Percentiles rank a stretch among this genome's conserved stretches.
These are phyloP conservation scores for Yamadazyma friedrichii DNA, from an alignment of 1,139 yeast genomes.

Conservation along the genomic window DNA sequence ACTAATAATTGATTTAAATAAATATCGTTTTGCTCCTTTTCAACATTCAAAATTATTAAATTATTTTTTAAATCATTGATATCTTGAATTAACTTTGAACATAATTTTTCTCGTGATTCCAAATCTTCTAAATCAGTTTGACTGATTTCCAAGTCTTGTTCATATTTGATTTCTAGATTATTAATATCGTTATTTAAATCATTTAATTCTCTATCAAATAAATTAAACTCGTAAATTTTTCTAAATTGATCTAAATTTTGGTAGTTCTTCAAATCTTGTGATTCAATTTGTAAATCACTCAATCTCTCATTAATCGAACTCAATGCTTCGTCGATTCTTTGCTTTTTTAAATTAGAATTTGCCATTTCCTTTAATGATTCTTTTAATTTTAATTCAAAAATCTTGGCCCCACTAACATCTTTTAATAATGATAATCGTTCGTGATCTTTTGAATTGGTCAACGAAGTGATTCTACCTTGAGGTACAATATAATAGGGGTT, in stretches of 20 bases:
- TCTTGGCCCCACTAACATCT: conserved; percentile 94
- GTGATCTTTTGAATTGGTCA: conserved; percentile 85
- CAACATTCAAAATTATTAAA: conserved; percentile 44
- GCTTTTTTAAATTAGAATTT: conserved; percentile 66
- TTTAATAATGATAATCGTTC: conserved; percentile 79
- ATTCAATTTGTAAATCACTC: conserved; percentile 77
- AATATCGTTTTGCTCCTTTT: conserved; percentile 50
- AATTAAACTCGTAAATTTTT: conserved; percentile 71
- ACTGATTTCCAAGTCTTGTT: conserved; percentile 46
- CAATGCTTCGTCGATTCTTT: conserved; percentile 74
- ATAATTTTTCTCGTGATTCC: conserved; percentile 45
- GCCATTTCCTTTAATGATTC: conserved; percentile 82
- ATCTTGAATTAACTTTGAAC: conserved; percentile 47
- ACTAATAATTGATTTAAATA: conserved; percentile 47
- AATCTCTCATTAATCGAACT: conserved; percentile 68
- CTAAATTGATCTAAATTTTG: conserved; percentile 68
- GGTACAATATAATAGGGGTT: conserved; percentile 97
- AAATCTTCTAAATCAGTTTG: conserved; percentile 44
- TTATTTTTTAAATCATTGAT: conserved; percentile 40
- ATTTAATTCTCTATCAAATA: conserved; percentile 73
- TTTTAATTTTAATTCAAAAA: conserved; percentile 77
- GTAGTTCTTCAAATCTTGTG: conserved; percentile 67
- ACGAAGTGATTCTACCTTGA: conserved; percentile 83
- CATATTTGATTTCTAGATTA: conserved; percentile 58
- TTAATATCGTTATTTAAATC: conserved; percentile 63